Conservation (phyloP, 495 filamentous ascomycete genomes). For the Daldinia childiae region DNA sequence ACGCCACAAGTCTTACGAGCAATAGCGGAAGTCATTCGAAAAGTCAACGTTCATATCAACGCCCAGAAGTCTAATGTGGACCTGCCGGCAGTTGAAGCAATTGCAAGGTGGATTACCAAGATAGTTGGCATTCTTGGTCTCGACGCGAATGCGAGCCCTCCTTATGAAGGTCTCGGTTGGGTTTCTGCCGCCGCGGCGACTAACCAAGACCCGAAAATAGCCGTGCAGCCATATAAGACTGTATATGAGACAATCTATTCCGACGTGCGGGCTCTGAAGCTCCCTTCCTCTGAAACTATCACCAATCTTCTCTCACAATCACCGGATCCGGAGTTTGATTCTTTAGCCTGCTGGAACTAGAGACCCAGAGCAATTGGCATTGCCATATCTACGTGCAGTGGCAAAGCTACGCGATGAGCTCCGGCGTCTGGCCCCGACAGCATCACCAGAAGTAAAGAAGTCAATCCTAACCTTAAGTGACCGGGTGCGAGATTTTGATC, state of each 20-base stretch:
- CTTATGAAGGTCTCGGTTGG: constrained; percentile 79
- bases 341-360: constrained; percentile 50
- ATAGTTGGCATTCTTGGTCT: constrained; percentile 89
- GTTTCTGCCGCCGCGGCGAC: constrained; percentile 70
- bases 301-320: constrained; percentile 49
- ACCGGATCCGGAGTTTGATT: constrained; percentile 54
- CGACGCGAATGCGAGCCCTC: constrained; percentile 68
- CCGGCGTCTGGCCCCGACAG: constrained; percentile 64
- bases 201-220: constrained; percentile 53
- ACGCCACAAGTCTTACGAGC: constrained; percentile 79
- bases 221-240: constrained; percentile 56
- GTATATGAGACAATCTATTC: constrained; percentile 52
- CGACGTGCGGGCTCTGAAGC: constrained; percentile 48
- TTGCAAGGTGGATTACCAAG: constrained; percentile 82
- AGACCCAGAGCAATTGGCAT: constrained; percentile 61
- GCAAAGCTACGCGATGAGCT: constrained; percentile 75
- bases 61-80: constrained; percentile 59
- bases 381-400: constrained; percentile 71
- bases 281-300: constrained; percentile 47
- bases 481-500: constrained; percentile 77
- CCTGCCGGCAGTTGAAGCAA: constrained; percentile 62
- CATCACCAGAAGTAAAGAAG: constrained; percentile 64
- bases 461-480: constrained; percentile 76
- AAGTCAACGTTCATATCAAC: constrained; percentile 76
- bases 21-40: constrained; percentile 77